Evolutionary conservation across 2,329 filamentous ascomycete species (phyloP), one percentile per base, ranked within the genome.

Genomic region (Alternaria infectoria): DNA sequence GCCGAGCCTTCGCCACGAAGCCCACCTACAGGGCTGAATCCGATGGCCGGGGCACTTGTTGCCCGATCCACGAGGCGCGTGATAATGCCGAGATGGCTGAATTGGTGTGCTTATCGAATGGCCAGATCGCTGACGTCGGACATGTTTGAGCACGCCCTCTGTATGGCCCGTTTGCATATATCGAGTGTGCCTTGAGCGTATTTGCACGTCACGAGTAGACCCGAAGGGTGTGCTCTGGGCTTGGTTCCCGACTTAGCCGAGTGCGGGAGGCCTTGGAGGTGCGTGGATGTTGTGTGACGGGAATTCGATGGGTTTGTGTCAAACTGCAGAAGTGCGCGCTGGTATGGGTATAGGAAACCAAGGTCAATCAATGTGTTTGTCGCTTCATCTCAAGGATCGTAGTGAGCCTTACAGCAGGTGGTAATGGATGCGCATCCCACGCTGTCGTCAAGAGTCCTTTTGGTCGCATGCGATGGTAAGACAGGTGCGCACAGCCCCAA

Each of bases 161-260:
- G 46, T 65, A 45, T 70, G 61, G 67, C 50, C 45, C 47, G 40
- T 56, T 52, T 40, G 13, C 12, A 10, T 17, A 49, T 55, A 58
- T 62, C 57, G 57, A 70, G 59, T 69, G 45, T 70, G 68, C 66
- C 66, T 70, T 62, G 65, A 56, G 44, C 26, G 28, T 32, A 51
- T 63, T 47, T 59, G 25, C 58, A 72, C 67, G 69, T 72, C 71
- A 74, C 70, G 62, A 70, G 66, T 59, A 54, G 57, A 65, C 59
- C 54, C 52, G 61, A 49, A 46, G 49, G 19, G 54, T 28, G 40
- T 46, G 55, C 30, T 51, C 55, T 49, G 54, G 46, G 60, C 44
- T 58, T 64, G 61, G 58, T 30, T 47, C 51, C 69, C 71, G 69
- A 67, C 54, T 64, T 71, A 72, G 63, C 71, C 71, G 70, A 70